A percentile compares a stretch with the other conserved stretches of the same genome.
These are phyloP conservation scores for Monilinia laxa DNA, from an alignment of 2,329 filamentous ascomycete species.

Conservation along the genomic window DNA sequence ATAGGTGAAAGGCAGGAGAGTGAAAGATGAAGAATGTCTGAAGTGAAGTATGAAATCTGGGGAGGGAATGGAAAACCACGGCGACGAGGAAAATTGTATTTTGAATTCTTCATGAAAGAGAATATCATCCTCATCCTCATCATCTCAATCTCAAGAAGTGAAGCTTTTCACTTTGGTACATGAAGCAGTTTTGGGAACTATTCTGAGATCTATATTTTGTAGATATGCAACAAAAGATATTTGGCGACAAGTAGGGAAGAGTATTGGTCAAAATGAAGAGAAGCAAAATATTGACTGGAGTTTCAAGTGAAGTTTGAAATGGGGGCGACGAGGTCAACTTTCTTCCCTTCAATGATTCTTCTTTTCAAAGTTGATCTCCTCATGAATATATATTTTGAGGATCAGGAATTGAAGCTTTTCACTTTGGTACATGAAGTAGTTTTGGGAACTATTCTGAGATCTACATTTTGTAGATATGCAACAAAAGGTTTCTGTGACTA, in stretches of 20 bases:
- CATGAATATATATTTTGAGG: not conserved
- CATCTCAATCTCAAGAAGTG: not conserved
- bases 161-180: not conserved
- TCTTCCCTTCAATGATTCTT: no score
- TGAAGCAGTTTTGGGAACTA: not conserved
- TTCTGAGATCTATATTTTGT: not conserved
- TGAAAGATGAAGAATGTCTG: no score
- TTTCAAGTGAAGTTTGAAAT: not conserved
- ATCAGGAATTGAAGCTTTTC: not conserved
- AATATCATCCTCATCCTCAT: no score
- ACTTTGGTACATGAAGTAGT: not conserved
- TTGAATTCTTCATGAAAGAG: no score
- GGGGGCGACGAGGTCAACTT: no score
- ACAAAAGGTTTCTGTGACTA: not conserved
- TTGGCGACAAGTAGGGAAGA: not conserved
- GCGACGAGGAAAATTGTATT: no score
- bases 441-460: not conserved
- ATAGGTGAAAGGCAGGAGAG: no score
- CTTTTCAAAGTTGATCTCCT: not conserved
- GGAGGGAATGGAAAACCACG: no score
- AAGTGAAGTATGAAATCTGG: no score
- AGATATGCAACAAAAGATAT: not conserved
- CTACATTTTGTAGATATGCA: not conserved
- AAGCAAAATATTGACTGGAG: no score
- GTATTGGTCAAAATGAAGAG: not conserved